A percentile compares a stretch with the other conserved stretches of the same genome.
phyloP scores from a whole-genome alignment of 148 eudicot genomes.

The Selenicereus undatus region DNA sequence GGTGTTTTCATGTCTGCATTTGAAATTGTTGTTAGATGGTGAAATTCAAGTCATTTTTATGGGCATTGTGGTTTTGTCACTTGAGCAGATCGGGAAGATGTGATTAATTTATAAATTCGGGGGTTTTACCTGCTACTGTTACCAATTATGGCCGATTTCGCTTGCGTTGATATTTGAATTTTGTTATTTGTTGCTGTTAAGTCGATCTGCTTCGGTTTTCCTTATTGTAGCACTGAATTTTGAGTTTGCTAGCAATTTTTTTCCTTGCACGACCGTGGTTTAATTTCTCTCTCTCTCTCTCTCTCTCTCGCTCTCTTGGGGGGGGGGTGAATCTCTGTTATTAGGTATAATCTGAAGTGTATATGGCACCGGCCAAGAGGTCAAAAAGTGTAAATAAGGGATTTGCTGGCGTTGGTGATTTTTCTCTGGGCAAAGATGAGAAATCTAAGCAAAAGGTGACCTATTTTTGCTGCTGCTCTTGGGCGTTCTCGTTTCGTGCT shows the following conservation, averaged over 20 bases:
- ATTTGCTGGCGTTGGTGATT: slow-evolving; percentile 23
- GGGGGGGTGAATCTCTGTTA: background rate
- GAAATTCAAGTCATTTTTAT: background rate
- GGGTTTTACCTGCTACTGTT: background rate
- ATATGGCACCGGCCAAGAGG: slow-evolving; percentile 49
- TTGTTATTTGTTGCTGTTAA: background rate
- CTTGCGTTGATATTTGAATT: background rate
- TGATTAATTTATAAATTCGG: background rate
- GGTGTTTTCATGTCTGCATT: background rate
- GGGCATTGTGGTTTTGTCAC: background rate
- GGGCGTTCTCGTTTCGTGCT: background rate
- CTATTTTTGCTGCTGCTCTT: slow-evolving; percentile 2
- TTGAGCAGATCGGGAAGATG: background rate
- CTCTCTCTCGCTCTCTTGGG: background rate
- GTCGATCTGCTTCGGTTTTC: background rate
- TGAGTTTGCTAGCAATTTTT: background rate
- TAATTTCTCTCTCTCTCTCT: background rate
- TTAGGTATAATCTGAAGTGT: background rate
- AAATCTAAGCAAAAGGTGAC: slow-evolving; percentile 45
- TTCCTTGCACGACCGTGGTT: background rate
- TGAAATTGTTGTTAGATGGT: background rate
- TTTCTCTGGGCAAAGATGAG: slow-evolving; percentile 30
- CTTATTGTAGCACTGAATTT: background rate
- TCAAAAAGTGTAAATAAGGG: slow-evolving; percentile 38
- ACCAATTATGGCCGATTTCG: background rate